Evolutionary conservation across 2,329 filamentous ascomycete species (phyloP).

Genomic region (Alternaria rosae): DNA sequence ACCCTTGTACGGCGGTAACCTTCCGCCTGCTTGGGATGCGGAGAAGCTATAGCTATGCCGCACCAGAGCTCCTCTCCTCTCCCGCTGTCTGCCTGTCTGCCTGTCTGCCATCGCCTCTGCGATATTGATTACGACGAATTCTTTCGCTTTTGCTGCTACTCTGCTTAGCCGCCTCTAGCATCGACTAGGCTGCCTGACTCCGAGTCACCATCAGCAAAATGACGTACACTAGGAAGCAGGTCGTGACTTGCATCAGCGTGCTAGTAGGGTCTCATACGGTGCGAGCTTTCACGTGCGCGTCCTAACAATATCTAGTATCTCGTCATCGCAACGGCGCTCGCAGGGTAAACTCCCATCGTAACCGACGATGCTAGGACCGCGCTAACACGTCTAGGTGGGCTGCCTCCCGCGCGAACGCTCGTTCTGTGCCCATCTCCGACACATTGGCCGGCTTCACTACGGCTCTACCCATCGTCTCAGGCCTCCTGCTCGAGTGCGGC

Average conservation of each 20-base stretch:
- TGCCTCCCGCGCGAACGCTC: constrained; percentile 37
- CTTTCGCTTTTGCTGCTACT: not conserved
- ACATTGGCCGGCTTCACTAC: constrained; percentile 52
- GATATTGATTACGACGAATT: not conserved
- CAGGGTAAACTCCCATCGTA: constrained; percentile 34
- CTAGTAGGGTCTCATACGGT: constrained; percentile 35
- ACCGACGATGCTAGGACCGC: not conserved
- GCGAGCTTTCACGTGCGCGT: not conserved
- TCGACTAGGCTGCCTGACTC: not conserved
- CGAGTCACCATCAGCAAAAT: constrained; percentile 24
- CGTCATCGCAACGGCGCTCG: constrained; percentile 49
- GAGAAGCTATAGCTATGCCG: constrained; percentile 6
- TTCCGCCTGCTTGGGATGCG: constrained; percentile 11
- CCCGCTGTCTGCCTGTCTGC: not conserved
- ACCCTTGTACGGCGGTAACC: constrained; percentile 6
- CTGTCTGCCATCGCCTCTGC: not conserved
- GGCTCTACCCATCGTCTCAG: constrained; percentile 53
- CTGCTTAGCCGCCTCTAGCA: not conserved
- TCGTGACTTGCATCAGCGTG: constrained; percentile 50
- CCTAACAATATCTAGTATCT: constrained; percentile 49
- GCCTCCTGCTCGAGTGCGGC: constrained; percentile 52
- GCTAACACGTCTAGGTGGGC: constrained; percentile 38
- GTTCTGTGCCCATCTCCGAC: constrained; percentile 54
- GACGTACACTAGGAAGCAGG: constrained; percentile 49
- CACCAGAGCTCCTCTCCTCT: not conserved